These are phyloP conservation scores for Penicillium sp. DNA, from an alignment of 2,329 filamentous ascomycete genomes.

Conservation along the genomic window DNA sequence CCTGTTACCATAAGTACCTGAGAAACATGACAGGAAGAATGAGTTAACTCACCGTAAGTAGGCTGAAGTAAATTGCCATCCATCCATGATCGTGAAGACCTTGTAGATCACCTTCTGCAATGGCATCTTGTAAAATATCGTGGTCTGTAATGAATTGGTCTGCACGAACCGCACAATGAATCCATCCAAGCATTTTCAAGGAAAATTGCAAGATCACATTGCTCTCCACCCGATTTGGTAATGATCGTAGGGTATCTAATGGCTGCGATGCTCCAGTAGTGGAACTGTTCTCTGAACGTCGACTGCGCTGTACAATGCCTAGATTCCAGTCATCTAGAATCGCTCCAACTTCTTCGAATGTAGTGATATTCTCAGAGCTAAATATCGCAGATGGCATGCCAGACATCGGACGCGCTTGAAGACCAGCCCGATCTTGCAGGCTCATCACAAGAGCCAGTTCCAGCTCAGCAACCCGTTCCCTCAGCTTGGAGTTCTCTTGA, in stretches of 20 bases:
- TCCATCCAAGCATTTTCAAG: background rate
- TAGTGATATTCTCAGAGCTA: background rate
- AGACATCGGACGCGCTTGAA: background rate
- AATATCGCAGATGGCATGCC: background rate
- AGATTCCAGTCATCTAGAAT: background rate
- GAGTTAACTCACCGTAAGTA: background rate
- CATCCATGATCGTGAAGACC: background rate
- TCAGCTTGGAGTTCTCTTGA: background rate
- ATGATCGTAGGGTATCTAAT: background rate
- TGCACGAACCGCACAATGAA: background rate
- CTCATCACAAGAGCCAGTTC: background rate
- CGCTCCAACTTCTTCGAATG: background rate
- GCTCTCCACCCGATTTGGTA: background rate
- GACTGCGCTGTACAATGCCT: background rate
- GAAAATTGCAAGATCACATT: background rate
- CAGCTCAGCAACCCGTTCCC: background rate
- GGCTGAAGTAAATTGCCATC: background rate
- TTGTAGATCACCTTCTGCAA: background rate
- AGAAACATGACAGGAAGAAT: background rate
- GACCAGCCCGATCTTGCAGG: background rate
- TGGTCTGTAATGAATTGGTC: background rate
- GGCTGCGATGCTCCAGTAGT: background rate
- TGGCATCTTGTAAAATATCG: background rate
- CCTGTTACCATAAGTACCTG: background rate
- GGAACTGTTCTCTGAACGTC: background rate